Percentiles rank a stretch among this genome's conserved stretches.
These are phyloP conservation scores for Termitomyces eurrhizus DNA, from an alignment of 768 basidiomycete genomes.

Conservation along the genomic window DNA sequence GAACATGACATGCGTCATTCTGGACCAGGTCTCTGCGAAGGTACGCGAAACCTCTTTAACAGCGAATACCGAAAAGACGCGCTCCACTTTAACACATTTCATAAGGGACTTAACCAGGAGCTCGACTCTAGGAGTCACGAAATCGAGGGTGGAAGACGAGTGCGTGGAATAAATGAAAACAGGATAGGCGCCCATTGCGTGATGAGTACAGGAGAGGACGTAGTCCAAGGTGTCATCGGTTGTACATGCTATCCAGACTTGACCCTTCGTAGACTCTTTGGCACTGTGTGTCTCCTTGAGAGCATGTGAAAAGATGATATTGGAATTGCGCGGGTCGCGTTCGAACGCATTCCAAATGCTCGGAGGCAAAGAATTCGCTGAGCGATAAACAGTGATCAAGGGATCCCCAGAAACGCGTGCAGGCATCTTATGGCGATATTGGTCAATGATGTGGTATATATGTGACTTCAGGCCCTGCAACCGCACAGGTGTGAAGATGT, in stretches of 20 bases:
- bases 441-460: not conserved
- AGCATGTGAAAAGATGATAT: slow-evolving; percentile 20
- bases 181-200: slow-evolving; percentile 10
- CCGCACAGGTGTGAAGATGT: slow-evolving; percentile 4
- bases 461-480: not conserved
- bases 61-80: slow-evolving; percentile 12
- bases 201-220: slow-evolving; percentile 8
- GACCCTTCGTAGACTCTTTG: not conserved
- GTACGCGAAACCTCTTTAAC: slow-evolving; percentile 1
- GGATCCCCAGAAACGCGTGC: not conserved
- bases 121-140: slow-evolving; percentile 2
- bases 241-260: slow-evolving; percentile 35
- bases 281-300: slow-evolving; percentile 7
- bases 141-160: not conserved
- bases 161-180: slow-evolving; percentile 10
- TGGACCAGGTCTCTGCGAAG: slow-evolving; percentile 6
- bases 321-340: slow-evolving; percentile 23
- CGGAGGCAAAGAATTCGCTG: slow-evolving; percentile 27
- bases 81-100: not conserved
- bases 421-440: slow-evolving; percentile 5
- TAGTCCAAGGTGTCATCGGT: slow-evolving; percentile 13
- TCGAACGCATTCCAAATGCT: slow-evolving; percentile 26
- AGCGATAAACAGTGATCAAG: slow-evolving; percentile 13
- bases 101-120: slow-evolving; percentile 1
- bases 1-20: not conserved